Conservation (phyloP, 169 alveolate species). For the Babesia sp. region DNA sequence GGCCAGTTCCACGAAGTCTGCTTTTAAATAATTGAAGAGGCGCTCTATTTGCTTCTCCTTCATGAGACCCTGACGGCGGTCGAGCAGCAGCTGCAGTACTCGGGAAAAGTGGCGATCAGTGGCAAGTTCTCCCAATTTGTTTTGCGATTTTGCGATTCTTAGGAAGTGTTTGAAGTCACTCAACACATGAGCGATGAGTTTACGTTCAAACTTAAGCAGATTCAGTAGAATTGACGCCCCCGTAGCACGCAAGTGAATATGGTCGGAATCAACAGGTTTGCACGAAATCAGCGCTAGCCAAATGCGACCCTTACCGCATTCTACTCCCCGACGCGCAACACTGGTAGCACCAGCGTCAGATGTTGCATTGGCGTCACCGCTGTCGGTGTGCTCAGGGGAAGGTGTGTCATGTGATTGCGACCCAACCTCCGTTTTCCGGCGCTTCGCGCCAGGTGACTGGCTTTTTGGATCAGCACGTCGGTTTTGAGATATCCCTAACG, state of each 20-base stretch:
- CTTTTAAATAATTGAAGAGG: conserved; percentile 19
- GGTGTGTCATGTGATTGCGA: background rate
- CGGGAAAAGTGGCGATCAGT: conserved; percentile 57
- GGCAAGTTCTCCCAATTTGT: conserved; percentile 5
- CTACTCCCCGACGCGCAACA: background rate
- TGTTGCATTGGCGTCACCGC: background rate
- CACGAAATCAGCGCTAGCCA: conserved; percentile 37
- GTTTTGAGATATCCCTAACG: conserved; percentile 10
- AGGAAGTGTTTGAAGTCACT: conserved; percentile 41
- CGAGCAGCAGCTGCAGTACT: conserved; percentile 58
- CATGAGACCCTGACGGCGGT: conserved; percentile 47
- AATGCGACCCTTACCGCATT: background rate
- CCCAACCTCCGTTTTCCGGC: background rate
- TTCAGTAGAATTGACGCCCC: conserved; percentile 48
- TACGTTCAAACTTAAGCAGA: conserved; percentile 47
- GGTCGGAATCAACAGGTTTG: background rate
- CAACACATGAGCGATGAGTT: conserved; percentile 8
- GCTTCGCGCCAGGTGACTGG: background rate
- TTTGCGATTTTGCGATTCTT: conserved; percentile 12
- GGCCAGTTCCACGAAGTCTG: conserved; percentile 15
- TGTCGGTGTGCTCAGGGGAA: background rate
- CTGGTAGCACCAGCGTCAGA: background rate
- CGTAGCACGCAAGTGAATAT: conserved; percentile 29
- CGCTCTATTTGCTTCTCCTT: conserved; percentile 31
- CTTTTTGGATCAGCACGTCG: background rate